phyloP scores from a whole-genome alignment of 1,284 basidiomycete genomes.

The Ganoderma lingzhi region DNA sequence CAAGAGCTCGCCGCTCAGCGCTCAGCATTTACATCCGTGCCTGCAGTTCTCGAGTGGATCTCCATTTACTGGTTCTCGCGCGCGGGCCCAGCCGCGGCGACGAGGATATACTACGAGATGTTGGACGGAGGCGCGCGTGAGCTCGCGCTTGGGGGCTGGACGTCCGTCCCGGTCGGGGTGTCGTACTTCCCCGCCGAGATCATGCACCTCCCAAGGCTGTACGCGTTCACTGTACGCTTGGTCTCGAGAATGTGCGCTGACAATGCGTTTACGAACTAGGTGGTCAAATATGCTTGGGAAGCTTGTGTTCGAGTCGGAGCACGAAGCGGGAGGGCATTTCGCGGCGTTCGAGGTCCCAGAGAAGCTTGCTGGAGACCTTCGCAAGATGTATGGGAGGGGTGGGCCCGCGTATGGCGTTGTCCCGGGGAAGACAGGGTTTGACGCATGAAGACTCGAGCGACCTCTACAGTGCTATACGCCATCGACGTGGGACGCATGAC shows the following conservation, averaged over 20 bases:
- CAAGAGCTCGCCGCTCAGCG: too few relatives aligned
- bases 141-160: constrained; percentile 38
- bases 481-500: too few relatives aligned
- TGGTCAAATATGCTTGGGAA: constrained; percentile 36
- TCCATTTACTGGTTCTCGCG: constrained; percentile 16
- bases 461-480: not conserved
- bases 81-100: constrained; percentile 59
- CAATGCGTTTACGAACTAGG: constrained; percentile 12
- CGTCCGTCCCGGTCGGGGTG: constrained; percentile 41
- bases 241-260: constrained; percentile 47
- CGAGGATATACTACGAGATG: constrained; percentile 60
- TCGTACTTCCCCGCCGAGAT: constrained; percentile 44
- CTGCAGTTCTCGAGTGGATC: constrained; percentile 30
- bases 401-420: constrained; percentile 12
- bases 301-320: constrained; percentile 36
- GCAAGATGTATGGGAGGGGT: constrained; percentile 41
- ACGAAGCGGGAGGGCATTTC: constrained; percentile 43
- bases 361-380: constrained; percentile 39
- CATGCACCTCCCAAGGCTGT: constrained; percentile 35
- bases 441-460: not conserved
- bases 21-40: too few relatives aligned
- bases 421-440: not conserved
- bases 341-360: constrained; percentile 42
- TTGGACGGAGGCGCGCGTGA: not conserved
- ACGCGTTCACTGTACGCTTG: constrained; percentile 11